phyloP scores from a whole-genome alignment of 2,329 filamentous ascomycete genomes.

The Penicillium hordei region DNA sequence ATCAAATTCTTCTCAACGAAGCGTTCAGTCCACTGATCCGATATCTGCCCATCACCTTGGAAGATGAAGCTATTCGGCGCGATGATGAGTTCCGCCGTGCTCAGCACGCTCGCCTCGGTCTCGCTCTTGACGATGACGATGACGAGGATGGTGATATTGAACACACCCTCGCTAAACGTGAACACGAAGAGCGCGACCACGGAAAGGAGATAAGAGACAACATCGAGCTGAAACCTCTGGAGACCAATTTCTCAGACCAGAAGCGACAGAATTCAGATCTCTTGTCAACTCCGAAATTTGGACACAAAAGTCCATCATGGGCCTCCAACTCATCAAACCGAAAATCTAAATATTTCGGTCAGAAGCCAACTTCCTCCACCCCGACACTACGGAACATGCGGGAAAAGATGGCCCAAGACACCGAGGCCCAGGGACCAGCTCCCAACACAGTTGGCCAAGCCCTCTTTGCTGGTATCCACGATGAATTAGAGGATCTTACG shows the following conservation, averaged over 20 bases:
- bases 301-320: conserved; percentile 42
- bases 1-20: conserved; percentile 75
- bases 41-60: conserved; percentile 90
- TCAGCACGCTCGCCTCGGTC: conserved; percentile 68
- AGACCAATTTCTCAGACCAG: conserved; percentile 24
- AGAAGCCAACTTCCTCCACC: conserved; percentile 33
- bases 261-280: conserved; percentile 15
- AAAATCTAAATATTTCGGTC: conserved; percentile 43
- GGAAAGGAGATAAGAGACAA: conserved; percentile 49
- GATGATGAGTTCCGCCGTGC: conserved; percentile 84
- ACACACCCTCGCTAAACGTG: conserved; percentile 47
- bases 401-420: conserved; percentile 50
- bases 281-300: conserved; percentile 25
- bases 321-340: conserved; percentile 43
- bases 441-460: conserved; percentile 68
- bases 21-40: conserved; percentile 83
- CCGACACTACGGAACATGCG: conserved; percentile 37
- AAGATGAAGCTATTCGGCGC: conserved; percentile 89
- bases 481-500: conserved; percentile 92
- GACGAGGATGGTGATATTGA: conserved; percentile 40
- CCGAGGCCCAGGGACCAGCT: conserved; percentile 65
- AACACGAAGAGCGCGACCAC: conserved; percentile 41
- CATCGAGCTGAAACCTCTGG: conserved; percentile 48
- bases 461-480: conserved; percentile 81
- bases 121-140: conserved; percentile 56